Conservation (phyloP, 805 yeast genomes). For the Candida peoriensis region DNA sequence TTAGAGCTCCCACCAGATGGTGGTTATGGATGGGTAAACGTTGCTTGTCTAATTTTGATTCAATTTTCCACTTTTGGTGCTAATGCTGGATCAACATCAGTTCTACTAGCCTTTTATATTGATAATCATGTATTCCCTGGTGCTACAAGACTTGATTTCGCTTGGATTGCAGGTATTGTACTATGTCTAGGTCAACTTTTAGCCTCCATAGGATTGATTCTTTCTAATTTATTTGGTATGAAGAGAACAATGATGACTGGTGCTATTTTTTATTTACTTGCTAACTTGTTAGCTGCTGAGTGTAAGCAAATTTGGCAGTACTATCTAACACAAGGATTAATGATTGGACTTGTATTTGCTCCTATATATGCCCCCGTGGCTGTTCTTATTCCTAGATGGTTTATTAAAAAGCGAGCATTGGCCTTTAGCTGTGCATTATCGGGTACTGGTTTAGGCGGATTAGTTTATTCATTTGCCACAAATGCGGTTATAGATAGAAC, state of each 20-base stretch:
- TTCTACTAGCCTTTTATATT: slow-evolving; percentile 54
- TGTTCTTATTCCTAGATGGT: slow-evolving; percentile 65
- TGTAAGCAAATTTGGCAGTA: slow-evolving; percentile 59
- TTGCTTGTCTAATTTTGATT: slow-evolving; percentile 42
- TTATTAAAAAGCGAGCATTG: slow-evolving; percentile 53
- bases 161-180: slow-evolving; percentile 63
- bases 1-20: slow-evolving; percentile 50
- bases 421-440: slow-evolving; percentile 43
- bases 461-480: slow-evolving; percentile 36
- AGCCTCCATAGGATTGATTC: slow-evolving; percentile 50
- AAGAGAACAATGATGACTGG: slow-evolving; percentile 46
- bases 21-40: slow-evolving; percentile 66
- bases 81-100: slow-evolving; percentile 39
- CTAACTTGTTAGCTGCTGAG: slow-evolving; percentile 56
- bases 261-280: slow-evolving; percentile 43
- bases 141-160: slow-evolving; percentile 54
- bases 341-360: slow-evolving; percentile 50
- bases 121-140: slow-evolving; percentile 46
- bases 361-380: slow-evolving; percentile 54
- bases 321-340: slow-evolving; percentile 61
- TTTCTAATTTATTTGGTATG: slow-evolving; percentile 46
- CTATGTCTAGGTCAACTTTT: slow-evolving; percentile 50
- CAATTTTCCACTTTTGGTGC: slow-evolving; percentile 71
- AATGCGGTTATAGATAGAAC: slow-evolving; percentile 37
- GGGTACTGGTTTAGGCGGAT: slow-evolving; percentile 54